These are phyloP conservation scores for Ophiocordyceps camponoti-leonardi DNA, from an alignment of 2,329 filamentous ascomycete genomes.

Conservation along the genomic window DNA sequence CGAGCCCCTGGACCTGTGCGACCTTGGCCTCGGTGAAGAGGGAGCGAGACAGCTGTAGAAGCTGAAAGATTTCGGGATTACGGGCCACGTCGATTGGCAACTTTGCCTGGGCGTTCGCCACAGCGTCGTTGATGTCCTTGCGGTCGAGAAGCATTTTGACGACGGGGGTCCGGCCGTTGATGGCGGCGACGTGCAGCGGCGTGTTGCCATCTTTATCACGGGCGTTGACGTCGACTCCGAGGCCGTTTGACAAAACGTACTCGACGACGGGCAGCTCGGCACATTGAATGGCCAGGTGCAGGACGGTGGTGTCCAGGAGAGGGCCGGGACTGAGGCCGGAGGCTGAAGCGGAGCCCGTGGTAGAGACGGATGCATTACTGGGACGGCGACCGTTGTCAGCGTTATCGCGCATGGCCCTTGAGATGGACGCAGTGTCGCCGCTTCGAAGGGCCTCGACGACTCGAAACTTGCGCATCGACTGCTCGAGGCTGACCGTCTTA, in stretches of 20 bases:
- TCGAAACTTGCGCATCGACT: slow-evolving; percentile 86
- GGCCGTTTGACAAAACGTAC: slow-evolving; percentile 70
- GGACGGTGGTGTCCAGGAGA: slow-evolving; percentile 70
- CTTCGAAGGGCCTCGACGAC: slow-evolving; percentile 83
- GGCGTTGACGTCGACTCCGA: slow-evolving; percentile 65
- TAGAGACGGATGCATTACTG: slow-evolving; percentile 17
- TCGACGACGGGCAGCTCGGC: slow-evolving; percentile 86
- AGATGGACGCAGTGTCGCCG: slow-evolving; percentile 81
- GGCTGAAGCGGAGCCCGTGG: slow-evolving; percentile 32
- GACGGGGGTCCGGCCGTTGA: slow-evolving; percentile 61
- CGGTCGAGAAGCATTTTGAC: slow-evolving; percentile 75
- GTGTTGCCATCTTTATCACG: slow-evolving; percentile 91
- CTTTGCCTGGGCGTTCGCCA: slow-evolving; percentile 71
- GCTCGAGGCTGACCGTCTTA: slow-evolving; percentile 53
- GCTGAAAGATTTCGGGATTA: slow-evolving; percentile 89
- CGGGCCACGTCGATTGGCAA: slow-evolving; percentile 76
- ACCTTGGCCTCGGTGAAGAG: slow-evolving; percentile 80
- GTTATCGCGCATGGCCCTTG: slow-evolving; percentile 62
- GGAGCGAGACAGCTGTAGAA: slow-evolving; percentile 77
- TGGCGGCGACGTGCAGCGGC: slow-evolving; percentile 72
- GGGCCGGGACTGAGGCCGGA: slow-evolving; percentile 22
- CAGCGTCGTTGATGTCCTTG: slow-evolving; percentile 70
- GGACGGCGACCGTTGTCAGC: slow-evolving; percentile 31
- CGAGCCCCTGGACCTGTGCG: slow-evolving; percentile 65
- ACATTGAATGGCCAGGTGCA: slow-evolving; percentile 91